Base-by-base conservation (phyloP, 1,284 basidiomycete genomes). In the Ustilago cynodontis region DNA sequence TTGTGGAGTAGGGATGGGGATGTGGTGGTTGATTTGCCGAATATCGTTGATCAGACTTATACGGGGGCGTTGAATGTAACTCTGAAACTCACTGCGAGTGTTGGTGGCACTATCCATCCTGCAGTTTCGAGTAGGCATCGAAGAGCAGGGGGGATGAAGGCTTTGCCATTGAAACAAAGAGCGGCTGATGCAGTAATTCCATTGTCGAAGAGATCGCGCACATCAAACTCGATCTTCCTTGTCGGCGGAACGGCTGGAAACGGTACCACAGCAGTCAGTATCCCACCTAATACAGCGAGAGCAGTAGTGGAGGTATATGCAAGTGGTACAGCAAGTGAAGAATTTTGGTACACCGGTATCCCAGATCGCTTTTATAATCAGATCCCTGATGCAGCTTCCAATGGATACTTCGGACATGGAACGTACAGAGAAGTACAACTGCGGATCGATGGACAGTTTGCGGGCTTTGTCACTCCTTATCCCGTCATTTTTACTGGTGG, bases 401-500 rank as follows among this genome's bases (percentile, higher is more conserved):
- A 88, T 90, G 64, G 65, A 3, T 63, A 72, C 57, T 80, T 71
- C 47, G 60, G 70, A 0, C 63, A 74, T 18, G 81, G 81, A 0
- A 90, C 93, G 2, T 93, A 93, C 88, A 89, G 93, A 37, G 93
- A 94, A 85, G 90, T 93, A 18, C 90, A 92, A 56, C 84, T 94
- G 54, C 87, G 92, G n/a, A 89, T 94, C 8, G 93, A 94, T 72
- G 91, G 90, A 0, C 86, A 87, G 76, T 87, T 94, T 10, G 92
- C 92, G 9, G 93, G 93, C 1, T 89, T 90, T 20, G 92, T 89
- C 2, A 91, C 92, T 84, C 93, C 93, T 10, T 94, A 92, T 76
- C 89, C 91, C 3, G 90, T 92, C 33, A 90, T 93, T 43, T 94
- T 93, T 79, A 94, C 92, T 0, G 93, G 93, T n/a, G 92, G 92